phyloP scores from a whole-genome alignment of 1,284 basidiomycete genomes.

The Macrocybe sp. region DNA sequence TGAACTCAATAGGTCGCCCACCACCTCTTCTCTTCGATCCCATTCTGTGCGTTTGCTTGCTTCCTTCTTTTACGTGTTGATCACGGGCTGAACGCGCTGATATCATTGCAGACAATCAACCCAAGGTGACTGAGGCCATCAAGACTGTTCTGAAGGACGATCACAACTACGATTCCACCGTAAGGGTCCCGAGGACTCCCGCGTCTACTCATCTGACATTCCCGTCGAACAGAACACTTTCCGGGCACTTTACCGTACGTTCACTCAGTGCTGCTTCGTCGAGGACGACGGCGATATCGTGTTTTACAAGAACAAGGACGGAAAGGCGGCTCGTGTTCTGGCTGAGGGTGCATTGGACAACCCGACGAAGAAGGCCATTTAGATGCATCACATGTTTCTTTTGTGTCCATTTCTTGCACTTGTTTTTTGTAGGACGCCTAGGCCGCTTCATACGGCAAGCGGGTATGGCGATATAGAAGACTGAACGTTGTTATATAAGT shows the following conservation, averaged over 20 bases:
- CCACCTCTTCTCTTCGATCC: slow-evolving; percentile 21
- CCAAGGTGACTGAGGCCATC: slow-evolving; percentile 38
- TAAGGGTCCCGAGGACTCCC: slow-evolving; percentile 2
- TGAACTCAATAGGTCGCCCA: slow-evolving; percentile 12
- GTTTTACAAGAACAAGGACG: slow-evolving; percentile 71
- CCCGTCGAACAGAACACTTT: slow-evolving; percentile 18
- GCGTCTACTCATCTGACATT: neutral
- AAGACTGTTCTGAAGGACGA: slow-evolving; percentile 38
- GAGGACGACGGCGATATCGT: slow-evolving; percentile 71
- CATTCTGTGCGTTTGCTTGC: slow-evolving; percentile 33
- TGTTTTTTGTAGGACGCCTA: too few species aligned
- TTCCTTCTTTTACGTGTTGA: neutral
- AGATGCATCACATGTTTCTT: too few species aligned
- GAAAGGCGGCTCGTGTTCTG: slow-evolving; percentile 36
- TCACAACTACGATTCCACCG: slow-evolving; percentile 40
- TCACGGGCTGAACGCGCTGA: too few species aligned
- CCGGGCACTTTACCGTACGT: slow-evolving; percentile 36
- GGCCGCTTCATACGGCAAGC: too few species aligned
- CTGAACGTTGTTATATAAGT: too few species aligned
- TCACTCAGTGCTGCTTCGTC: slow-evolving; percentile 60
- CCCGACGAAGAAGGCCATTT: too few species aligned
- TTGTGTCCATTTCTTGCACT: too few species aligned
- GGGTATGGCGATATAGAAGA: too few species aligned
- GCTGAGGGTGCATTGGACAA: slow-evolving; percentile 9
- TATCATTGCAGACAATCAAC: slow-evolving; percentile 37